Conservation (phyloP, 495 filamentous ascomycete genomes). For the Corynascus novoguineensis region DNA sequence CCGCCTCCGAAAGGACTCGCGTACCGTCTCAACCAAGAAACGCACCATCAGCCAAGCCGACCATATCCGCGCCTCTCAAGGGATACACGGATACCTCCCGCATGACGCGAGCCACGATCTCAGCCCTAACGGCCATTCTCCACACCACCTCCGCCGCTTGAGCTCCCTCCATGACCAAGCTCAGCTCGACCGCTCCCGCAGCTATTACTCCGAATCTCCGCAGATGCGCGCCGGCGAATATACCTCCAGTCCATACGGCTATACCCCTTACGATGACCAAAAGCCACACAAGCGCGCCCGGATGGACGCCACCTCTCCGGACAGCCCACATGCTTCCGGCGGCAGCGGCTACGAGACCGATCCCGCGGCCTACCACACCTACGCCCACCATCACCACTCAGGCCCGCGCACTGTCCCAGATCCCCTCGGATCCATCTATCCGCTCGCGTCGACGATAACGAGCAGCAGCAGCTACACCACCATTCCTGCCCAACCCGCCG, state of each 20-base stretch:
- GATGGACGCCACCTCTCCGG: constrained; percentile 9
- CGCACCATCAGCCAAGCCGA: constrained; percentile 27
- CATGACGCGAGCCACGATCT: constrained; percentile 21
- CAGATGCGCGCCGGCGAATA: constrained; percentile 21
- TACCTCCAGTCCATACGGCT: constrained; percentile 18
- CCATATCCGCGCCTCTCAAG: constrained; percentile 12
- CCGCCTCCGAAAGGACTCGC: constrained; percentile 75
- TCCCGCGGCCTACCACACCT: constrained; percentile 11
- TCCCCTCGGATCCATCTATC: constrained; percentile 8
- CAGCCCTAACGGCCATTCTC: constrained; percentile 21
- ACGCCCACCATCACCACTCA: constrained; percentile 9
- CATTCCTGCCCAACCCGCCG: constrained; percentile 9
- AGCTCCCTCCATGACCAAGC: constrained; percentile 19
- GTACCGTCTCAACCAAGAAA: constrained; percentile 42
- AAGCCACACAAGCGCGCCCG: constrained; percentile 19
- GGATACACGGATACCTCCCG: constrained; percentile 15
- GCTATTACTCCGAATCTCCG: constrained; percentile 24
- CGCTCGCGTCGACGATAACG: constrained; percentile 1
- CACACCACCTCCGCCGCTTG: constrained; percentile 18
- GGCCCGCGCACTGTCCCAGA: constrained; percentile 28
- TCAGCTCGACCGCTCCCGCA: constrained; percentile 18
- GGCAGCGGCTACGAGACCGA: constrained; percentile 18
- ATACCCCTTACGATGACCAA: constrained; percentile 19
- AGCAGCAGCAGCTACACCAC: constrained; percentile 11
- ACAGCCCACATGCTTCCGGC: constrained; percentile 8